Evolutionary conservation across 306 rosid genomes (phyloP).

Genomic region (Argentina anserina): DNA sequence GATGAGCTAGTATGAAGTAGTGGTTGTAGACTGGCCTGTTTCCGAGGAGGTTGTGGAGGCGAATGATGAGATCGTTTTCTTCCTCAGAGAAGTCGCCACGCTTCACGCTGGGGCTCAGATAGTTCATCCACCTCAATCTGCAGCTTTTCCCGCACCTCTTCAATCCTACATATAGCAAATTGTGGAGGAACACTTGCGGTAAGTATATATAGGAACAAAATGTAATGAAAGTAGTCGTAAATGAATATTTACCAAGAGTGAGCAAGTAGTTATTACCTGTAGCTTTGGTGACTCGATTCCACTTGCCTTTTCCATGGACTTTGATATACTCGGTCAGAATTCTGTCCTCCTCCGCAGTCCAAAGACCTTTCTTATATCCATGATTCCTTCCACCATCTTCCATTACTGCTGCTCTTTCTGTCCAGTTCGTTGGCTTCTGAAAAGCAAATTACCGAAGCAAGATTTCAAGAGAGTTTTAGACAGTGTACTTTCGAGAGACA

Average conservation of each 20-base stretch:
- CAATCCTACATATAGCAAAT: slow-evolving; percentile 31
- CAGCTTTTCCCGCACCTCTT: slow-evolving; percentile 64
- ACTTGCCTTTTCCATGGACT: slow-evolving; percentile 51
- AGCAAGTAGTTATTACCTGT: slow-evolving; percentile 26
- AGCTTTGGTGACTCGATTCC: slow-evolving; percentile 50
- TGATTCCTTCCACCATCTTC: slow-evolving; percentile 19
- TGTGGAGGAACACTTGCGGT: neutral
- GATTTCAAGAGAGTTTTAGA: neutral
- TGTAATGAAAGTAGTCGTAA: neutral
- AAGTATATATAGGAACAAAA: neutral
- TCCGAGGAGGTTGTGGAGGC: slow-evolving; percentile 63
- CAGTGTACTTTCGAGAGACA: neutral
- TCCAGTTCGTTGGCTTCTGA: neutral
- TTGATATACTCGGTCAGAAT: slow-evolving; percentile 37
- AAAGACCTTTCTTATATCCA: slow-evolving; percentile 43
- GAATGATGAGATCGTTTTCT: slow-evolving; percentile 58
- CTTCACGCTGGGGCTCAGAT: slow-evolving; percentile 53
- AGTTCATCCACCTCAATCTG: slow-evolving; percentile 61
- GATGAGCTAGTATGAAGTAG: neutral
- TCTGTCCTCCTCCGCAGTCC: slow-evolving; percentile 54
- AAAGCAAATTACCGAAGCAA: neutral
- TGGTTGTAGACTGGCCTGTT: slow-evolving; percentile 31
- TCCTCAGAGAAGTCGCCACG: slow-evolving; percentile 51
- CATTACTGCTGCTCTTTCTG: neutral
- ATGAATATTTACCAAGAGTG: neutral